Evolutionary conservation across 2,329 filamentous ascomycete genomes (phyloP), one percentile per base, ranked within the genome.

Genomic region (Mollisia scopiformis): DNA sequence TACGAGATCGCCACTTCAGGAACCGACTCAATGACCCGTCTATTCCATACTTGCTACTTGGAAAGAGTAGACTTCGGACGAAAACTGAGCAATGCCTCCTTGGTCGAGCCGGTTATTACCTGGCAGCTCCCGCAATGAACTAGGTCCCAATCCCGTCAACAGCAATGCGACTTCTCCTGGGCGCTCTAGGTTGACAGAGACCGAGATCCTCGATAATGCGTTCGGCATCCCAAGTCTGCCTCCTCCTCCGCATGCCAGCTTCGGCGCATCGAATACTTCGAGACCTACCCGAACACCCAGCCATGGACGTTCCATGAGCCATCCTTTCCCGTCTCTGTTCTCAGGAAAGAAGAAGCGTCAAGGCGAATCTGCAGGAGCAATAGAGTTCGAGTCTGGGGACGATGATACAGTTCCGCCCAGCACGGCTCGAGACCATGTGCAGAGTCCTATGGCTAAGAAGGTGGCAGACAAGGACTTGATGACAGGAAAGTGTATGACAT

Each of bases 401-500:
- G 78, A 78, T 37, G 75, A 80, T 58, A 77, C 77, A n/a, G 73
- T 57, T 13, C 62, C 66, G 28, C 59, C 61, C 23, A 51, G 46
- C 35, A 43, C 57, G 27, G 46, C 54, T 37, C 57, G 59, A 54
- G 58, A 62, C 41, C 57, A 49, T n/a, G 51, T 49, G 28, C 57
- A 62, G 27, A 64, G 63, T 31, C 35, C 55, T 11, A 75, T 73
- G 31, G 78, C 74, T 11, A 71, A 70, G 50, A 72, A 71, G 50
- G 62, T 75, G n/a, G 72, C 77, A 21, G 79, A 80, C 65, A 85
- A 82, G 67, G 86, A 91, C 67, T 85, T 89, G 70, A 80, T 82
- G 28, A 88, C 86, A 31, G 90, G 91, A 23, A 88, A 86, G 68
- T 97, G 93, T 74, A 93, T 94, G 85, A 93, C 92, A 33, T 97